Evolutionary conservation across 768 basidiomycete genomes (phyloP).

Genomic region (Psilocybe azurescens): DNA sequence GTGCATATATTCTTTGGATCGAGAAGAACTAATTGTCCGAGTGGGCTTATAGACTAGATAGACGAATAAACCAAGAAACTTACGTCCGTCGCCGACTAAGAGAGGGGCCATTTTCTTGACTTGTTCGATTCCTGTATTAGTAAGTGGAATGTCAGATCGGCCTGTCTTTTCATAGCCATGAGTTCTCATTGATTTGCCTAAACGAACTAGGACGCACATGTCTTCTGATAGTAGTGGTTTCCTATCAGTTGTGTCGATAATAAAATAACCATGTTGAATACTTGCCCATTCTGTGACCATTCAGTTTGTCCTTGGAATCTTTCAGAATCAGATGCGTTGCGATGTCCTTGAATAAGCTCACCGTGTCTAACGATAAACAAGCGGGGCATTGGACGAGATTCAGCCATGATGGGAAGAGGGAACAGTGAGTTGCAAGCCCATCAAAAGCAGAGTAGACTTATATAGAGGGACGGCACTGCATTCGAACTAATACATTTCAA

Average conservation of each 20-base stretch:
- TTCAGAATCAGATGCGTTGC: not conserved
- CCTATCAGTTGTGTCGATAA: not conserved
- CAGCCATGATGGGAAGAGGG: conserved; percentile 30
- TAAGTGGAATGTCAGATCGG: conserved; percentile 86
- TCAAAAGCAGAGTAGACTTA: not conserved
- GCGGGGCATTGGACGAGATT: conserved; percentile 64
- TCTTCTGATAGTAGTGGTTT: conserved; percentile 45
- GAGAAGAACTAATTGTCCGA: conserved; percentile 82
- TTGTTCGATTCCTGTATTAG: conserved; percentile 72
- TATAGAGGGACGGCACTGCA: not conserved
- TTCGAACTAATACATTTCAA: not conserved
- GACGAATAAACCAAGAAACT: conserved; percentile 33
- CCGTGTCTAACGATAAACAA: conserved; percentile 85
- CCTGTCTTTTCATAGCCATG: conserved; percentile 66
- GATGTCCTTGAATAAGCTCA: conserved; percentile 25
- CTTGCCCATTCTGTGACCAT: conserved; percentile 88
- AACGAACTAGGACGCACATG: conserved; percentile 51
- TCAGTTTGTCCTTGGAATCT: conserved; percentile 79
- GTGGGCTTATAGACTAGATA: not conserved
- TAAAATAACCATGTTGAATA: conserved; percentile 4
- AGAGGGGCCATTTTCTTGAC: conserved; percentile 65
- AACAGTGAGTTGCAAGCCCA: not conserved
- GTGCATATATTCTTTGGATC: conserved; percentile 80
- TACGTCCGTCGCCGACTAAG: conserved; percentile 81
- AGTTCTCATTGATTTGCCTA: conserved; percentile 1